Evolutionary conservation across 345 rosid genomes (phyloP), one percentile per base, ranked within the genome.

Genomic region (Turnera subulata): DNA sequence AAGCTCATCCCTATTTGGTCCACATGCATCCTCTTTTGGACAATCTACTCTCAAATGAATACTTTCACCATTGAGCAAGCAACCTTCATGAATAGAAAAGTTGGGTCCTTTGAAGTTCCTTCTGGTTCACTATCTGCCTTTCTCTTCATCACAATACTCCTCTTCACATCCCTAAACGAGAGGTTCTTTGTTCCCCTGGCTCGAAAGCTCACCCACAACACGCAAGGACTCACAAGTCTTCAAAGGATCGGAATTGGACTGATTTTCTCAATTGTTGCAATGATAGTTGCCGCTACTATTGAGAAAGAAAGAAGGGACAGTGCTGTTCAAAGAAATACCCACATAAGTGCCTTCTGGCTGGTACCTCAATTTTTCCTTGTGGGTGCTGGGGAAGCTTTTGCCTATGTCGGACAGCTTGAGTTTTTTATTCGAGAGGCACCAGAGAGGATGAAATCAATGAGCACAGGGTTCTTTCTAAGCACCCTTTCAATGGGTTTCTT

Each of bases 331-430:
- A 43, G 65, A 13, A 21, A 56, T 15, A 55, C 39, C 1, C 39
- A 47, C 44, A 81, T 80, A 38, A 88, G 90, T 42, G 95, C 92
- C 35, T 88, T 84, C 65, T 84, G 91, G 95, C 73, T 92, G 45
- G 75, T 92, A 23, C 84, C 88, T 0, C 98, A 92, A 51, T 86
- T 65, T 61, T 86, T 86, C 70, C 76, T 88, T 3, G 96, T 88
- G 9, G 98, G 96, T 37, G 83, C 91, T 0, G 98, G 96, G n/a
- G 98, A 92, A 55, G 95, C 96, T 8, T 92, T 92, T 63, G 93
- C 80, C 32, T 88, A 92, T 19, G 95, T 86, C 15, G 95, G 98
- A 51, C 91, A 92, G 22, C 96, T 92, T 22, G 95, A 92, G 78
- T 92, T 88, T 71, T 92, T 92, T 72, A 86, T 89, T 42, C 76